Conservation (phyloP, 2,329 filamentous ascomycete genomes). For the Scedosporium minutisporum region DNA sequence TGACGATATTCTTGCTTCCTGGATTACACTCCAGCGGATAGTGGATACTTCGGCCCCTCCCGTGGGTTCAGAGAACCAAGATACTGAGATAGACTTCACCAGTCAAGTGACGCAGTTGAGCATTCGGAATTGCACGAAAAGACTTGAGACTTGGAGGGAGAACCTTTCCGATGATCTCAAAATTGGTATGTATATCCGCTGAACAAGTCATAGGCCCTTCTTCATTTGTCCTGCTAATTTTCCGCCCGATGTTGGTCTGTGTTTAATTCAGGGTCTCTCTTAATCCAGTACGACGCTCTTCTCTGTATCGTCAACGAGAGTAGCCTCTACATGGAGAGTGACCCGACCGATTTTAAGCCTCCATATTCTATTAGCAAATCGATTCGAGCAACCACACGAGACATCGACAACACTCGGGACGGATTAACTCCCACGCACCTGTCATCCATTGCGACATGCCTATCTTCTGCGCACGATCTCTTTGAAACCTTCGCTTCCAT, state of each 20-base stretch:
- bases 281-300: neutral
- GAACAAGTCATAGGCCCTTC: neutral
- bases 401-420: neutral
- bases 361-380: constrained; percentile 12
- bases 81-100: neutral
- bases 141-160: neutral
- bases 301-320: neutral
- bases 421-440: neutral
- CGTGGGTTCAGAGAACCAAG: neutral
- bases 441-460: neutral
- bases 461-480: neutral
- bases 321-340: neutral
- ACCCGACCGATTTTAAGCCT: neutral
- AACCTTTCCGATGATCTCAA: neutral
- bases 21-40: neutral
- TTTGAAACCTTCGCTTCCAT: neutral
- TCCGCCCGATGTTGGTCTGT: no score
- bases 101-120: neutral
- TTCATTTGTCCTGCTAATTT: neutral
- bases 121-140: neutral
- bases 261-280: neutral
- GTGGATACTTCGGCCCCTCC: neutral
- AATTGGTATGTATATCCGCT: neutral
- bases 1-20: neutral
- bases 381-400: constrained; percentile 11